Conservation (phyloP, 208 protist species). For the Acanthamoeba healyi region DNA sequence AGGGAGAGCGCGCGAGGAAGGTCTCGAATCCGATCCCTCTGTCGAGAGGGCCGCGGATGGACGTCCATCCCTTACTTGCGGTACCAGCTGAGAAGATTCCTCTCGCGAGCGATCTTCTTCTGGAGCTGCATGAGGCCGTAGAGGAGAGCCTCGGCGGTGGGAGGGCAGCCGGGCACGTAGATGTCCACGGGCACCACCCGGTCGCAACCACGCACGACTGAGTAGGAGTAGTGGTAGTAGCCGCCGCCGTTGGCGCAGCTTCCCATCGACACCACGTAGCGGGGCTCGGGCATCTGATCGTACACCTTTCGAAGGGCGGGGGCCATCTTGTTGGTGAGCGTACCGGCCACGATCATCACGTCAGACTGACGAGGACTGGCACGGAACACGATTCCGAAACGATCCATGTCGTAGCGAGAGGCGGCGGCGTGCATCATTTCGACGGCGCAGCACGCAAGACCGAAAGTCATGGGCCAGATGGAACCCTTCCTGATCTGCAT, state of each 20-base stretch:
- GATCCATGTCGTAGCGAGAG: constrained; percentile 98
- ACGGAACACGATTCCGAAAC: constrained; percentile 97
- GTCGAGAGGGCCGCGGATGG: not conserved
- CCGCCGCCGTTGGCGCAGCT: constrained; percentile 98
- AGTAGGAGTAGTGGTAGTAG: constrained; percentile 99
- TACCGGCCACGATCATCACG: constrained; percentile 99
- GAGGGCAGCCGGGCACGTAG: constrained; percentile 99
- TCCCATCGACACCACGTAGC: constrained; percentile 93
- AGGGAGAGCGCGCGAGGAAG: not conserved
- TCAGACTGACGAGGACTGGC: constrained; percentile 95
- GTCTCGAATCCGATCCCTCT: not conserved
- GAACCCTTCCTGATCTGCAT: constrained; percentile 90
- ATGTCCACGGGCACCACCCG: constrained; percentile 98
- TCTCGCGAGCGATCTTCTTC: constrained; percentile 88
- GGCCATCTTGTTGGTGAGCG: constrained; percentile 99
- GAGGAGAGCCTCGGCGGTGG: constrained; percentile 94
- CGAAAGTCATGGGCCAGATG: constrained; percentile 98
- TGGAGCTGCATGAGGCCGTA: constrained; percentile 91
- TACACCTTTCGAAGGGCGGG: constrained; percentile 98
- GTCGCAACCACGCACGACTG: constrained; percentile 97
- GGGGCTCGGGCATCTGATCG: constrained; percentile 96
- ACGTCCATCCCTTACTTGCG: constrained; percentile 81
- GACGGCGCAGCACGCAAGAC: constrained; percentile 97
- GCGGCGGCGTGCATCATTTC: constrained; percentile 93
- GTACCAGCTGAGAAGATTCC: constrained; percentile 85